Percentiles rank a stretch among this genome's conserved stretches.
phyloP scores from a whole-genome alignment of 441 rosid genomes.

The Erysimum cheiri region DNA sequence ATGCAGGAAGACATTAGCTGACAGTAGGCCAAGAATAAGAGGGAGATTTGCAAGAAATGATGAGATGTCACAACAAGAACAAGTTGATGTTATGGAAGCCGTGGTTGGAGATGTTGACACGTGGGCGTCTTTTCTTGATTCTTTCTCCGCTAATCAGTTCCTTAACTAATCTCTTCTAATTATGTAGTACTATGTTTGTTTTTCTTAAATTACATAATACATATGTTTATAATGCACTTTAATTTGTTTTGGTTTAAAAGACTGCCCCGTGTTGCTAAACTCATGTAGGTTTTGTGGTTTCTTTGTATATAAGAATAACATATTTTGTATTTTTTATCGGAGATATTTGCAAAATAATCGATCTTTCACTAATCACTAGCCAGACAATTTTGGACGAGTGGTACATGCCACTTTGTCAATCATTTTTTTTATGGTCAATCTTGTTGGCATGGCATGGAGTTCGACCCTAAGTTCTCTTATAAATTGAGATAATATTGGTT shows the following conservation, averaged over 20 bases:
- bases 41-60: conserved; percentile 91
- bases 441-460: conserved; percentile 2
- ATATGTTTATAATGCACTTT: conserved; percentile 39
- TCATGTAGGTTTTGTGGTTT: conserved; percentile 32
- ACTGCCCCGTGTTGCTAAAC: conserved; percentile 22
- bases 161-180: conserved; percentile 38
- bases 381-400: not conserved
- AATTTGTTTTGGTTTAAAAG: conserved; percentile 29
- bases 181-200: conserved; percentile 1
- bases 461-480: not conserved
- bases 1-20: conserved; percentile 95
- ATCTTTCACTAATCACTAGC: conserved; percentile 14
- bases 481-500: no score
- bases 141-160: conserved; percentile 60
- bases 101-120: conserved; percentile 71
- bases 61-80: conserved; percentile 60
- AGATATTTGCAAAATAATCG: conserved; percentile 1
- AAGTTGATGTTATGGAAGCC: conserved; percentile 42
- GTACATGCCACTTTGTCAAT: not conserved
- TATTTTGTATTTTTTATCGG: conserved; percentile 11
- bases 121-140: conserved; percentile 74
- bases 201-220: conserved; percentile 13
- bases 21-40: conserved; percentile 91
- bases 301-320: conserved; percentile 40
- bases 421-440: not conserved